phyloP scores from a whole-genome alignment of 106 monocot species.

The Triglochin maritima region DNA sequence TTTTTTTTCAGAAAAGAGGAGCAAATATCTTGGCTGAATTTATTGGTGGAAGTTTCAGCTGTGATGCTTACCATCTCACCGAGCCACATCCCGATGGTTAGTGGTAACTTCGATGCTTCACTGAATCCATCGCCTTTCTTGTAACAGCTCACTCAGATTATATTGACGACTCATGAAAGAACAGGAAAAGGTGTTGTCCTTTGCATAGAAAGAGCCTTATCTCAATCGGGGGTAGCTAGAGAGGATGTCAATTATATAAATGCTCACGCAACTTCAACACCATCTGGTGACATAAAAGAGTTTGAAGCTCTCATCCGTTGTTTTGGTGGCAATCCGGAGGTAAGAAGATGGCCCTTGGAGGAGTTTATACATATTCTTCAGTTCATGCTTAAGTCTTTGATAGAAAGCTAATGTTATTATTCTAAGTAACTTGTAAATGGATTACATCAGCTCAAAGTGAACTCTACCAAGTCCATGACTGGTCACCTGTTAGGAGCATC shows the following conservation, averaged over 20 bases:
- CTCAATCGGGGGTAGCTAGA: conserved; percentile 65
- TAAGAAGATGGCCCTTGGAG: conserved; percentile 1
- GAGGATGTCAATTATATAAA: conserved; percentile 97
- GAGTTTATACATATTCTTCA: background rate
- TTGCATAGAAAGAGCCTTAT: conserved; percentile 82
- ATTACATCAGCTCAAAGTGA: conserved; percentile 51
- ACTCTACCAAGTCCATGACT: conserved; percentile 98
- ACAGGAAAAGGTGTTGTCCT: conserved; percentile 70
- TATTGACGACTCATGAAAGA: background rate
- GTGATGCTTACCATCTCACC: conserved; percentile 98
- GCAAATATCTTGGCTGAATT: conserved; percentile 93
- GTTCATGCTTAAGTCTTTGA: background rate
- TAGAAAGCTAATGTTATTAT: background rate
- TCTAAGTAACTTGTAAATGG: background rate
- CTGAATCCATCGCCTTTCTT: background rate
- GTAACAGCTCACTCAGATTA: background rate
- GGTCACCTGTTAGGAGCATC: conserved; percentile 92
- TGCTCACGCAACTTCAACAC: conserved; percentile 99
- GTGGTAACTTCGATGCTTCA: background rate
- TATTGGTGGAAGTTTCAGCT: conserved; percentile 86
- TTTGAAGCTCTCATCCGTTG: conserved; percentile 70
- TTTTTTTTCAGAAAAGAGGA: conserved; percentile 63
- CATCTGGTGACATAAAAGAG: conserved; percentile 82
- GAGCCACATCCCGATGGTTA: conserved; percentile 94
- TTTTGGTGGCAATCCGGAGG: conserved; percentile 77